A percentile compares a stretch with the other conserved stretches of the same genome.
Conservation (phyloP, 306 rosid species). For the Acmispon strigosus region DNA sequence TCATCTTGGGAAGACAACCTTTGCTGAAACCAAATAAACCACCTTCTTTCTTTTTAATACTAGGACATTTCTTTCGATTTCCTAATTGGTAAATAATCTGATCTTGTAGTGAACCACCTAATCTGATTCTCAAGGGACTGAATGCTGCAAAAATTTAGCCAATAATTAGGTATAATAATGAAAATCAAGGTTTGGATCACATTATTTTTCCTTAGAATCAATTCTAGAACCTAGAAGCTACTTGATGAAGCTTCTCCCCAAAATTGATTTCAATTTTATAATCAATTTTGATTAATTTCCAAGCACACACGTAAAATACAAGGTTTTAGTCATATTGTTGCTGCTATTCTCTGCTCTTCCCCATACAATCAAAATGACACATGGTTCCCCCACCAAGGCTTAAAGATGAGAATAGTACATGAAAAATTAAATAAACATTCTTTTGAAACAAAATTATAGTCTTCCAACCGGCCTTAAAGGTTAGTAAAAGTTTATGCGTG, state of each 20-base stretch:
- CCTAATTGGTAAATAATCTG: constrained; percentile 49
- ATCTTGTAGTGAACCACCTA: constrained; percentile 74
- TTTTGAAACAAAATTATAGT: neutral
- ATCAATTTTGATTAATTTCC: too few species aligned
- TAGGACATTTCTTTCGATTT: constrained; percentile 4
- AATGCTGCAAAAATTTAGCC: constrained; percentile 30
- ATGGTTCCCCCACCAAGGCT: neutral
- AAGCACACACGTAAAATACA: too few species aligned
- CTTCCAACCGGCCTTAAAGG: neutral
- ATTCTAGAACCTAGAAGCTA: too few species aligned
- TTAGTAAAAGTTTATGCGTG: neutral
- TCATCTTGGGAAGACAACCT: constrained; percentile 37
- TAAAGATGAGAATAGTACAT: neutral
- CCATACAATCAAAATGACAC: neutral
- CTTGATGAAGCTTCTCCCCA: too few species aligned
- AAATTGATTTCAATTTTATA: too few species aligned
- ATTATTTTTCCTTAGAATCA: too few species aligned
- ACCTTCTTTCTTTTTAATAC: neutral
- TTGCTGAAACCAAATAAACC: constrained; percentile 49
- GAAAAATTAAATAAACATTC: neutral
- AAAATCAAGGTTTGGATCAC: neutral
- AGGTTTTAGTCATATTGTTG: too few species aligned
- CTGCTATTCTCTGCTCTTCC: neutral
- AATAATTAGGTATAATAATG: neutral
- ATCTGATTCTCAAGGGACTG: constrained; percentile 45